phyloP scores from a whole-genome alignment of 768 basidiomycete genomes.

The Tubosaeta brunneosetosa region DNA sequence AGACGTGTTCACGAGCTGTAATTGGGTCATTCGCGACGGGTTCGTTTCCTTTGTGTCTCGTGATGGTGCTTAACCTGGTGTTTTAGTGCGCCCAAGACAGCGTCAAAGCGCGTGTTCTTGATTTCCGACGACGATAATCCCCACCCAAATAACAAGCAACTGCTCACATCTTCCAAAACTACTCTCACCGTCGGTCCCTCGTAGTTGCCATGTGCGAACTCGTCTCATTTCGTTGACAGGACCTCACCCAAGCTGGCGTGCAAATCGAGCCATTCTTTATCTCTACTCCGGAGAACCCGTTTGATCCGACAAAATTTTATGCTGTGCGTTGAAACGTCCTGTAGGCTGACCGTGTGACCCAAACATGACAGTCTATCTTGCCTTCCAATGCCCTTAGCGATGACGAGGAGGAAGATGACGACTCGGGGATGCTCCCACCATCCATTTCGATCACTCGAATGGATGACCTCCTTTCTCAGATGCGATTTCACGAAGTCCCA shows the following conservation, averaged over 20 bases:
- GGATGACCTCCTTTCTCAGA: conserved; percentile 72
- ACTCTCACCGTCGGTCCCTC: conserved; percentile 54
- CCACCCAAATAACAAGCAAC: conserved; percentile 49
- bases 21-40: conserved; percentile 87
- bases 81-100: conserved; percentile 74
- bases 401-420: conserved; percentile 40
- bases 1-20: conserved; percentile 87
- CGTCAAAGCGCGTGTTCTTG: conserved; percentile 88
- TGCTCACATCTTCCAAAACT: conserved; percentile 65
- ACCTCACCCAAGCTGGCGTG: conserved; percentile 74
- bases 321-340: conserved; percentile 44
- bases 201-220: neutral
- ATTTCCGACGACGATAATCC: conserved; percentile 71
- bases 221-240: conserved; percentile 41
- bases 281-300: conserved; percentile 57
- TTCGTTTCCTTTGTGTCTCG: conserved; percentile 31
- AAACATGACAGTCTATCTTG: conserved; percentile 51
- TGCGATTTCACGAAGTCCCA: conserved; percentile 76
- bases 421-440: conserved; percentile 53
- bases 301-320: conserved; percentile 74
- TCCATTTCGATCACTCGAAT: conserved; percentile 75
- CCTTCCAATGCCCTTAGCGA: conserved; percentile 44
- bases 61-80: neutral
- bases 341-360: conserved; percentile 1
- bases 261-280: conserved; percentile 90